Evolutionary conservation across 192 early-diverging fungal species (phyloP).

Genomic region (Phycomyces blakesleeanus): DNA sequence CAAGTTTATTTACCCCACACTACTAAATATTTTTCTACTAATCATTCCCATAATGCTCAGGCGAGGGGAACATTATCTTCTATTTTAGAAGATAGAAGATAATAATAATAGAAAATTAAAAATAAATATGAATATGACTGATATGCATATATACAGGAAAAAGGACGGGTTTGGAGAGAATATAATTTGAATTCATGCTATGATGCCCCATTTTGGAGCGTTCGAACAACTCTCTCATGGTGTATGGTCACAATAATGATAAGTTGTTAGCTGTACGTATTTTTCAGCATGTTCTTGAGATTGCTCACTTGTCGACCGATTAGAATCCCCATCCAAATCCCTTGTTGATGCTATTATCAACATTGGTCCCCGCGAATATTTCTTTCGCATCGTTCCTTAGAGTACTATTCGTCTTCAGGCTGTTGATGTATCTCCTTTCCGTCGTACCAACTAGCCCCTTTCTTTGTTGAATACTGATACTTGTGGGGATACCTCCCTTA

Average conservation of each 20-base stretch:
- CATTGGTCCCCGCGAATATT: slow-evolving; percentile 99
- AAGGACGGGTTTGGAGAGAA: not conserved
- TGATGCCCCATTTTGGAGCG: slow-evolving; percentile 98
- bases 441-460: slow-evolving; percentile 96
- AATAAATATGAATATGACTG: too few relatives aligned
- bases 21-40: slow-evolving; percentile 94
- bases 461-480: slow-evolving; percentile 91
- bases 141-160: too few relatives aligned
- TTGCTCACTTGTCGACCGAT: slow-evolving; percentile 97
- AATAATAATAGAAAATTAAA: not conserved
- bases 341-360: slow-evolving; percentile 98
- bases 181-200: not conserved
- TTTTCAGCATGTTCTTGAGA: slow-evolving; percentile 99
- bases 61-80: too few relatives aligned
- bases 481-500: slow-evolving; percentile 98
- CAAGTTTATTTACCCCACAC: slow-evolving; percentile 97
- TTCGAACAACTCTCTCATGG: slow-evolving; percentile 98
- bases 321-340: slow-evolving; percentile 82
- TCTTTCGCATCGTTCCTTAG: slow-evolving; percentile 94
- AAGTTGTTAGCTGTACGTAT: slow-evolving; percentile 98
- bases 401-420: slow-evolving; percentile 99
- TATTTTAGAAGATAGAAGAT: not conserved
- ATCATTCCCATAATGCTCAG: slow-evolving; percentile 97
- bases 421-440: slow-evolving; percentile 97
- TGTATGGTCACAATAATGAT: slow-evolving; percentile 99